Conservation (phyloP, 2,329 filamentous ascomycete genomes). For the Arachnomyces sp. region DNA sequence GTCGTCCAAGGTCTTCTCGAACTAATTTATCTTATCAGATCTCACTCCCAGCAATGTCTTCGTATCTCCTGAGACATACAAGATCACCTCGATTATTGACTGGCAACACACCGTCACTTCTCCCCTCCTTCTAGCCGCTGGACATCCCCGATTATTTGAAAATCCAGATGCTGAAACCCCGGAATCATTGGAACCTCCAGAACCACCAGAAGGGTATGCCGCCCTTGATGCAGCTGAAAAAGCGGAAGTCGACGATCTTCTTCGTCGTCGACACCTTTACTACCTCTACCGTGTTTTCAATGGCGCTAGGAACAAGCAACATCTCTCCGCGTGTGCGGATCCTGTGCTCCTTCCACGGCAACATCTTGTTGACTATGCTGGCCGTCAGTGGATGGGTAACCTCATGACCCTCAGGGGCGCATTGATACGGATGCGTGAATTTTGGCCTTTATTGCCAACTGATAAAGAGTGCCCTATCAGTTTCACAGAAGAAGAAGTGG, state of each 20-base stretch:
- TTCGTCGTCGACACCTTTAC: slow-evolving; percentile 6
- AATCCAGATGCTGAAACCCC: slow-evolving; percentile 9
- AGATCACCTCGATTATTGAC: slow-evolving; percentile 9
- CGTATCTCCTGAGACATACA: slow-evolving; percentile 5
- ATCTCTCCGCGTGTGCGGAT: slow-evolving; percentile 5
- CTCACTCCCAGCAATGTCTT: slow-evolving; percentile 10
- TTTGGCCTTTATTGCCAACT: slow-evolving; percentile 6
- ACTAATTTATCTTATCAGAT: background rate
- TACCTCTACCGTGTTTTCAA: slow-evolving; percentile 12
- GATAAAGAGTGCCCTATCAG: slow-evolving; percentile 5
- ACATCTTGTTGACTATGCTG: slow-evolving; percentile 8
- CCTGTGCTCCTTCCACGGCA: slow-evolving; percentile 3
- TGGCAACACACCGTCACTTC: slow-evolving; percentile 10
- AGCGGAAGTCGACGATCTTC: slow-evolving; percentile 7
- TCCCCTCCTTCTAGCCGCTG: slow-evolving; percentile 8
- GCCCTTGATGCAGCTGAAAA: slow-evolving; percentile 6
- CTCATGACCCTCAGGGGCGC: slow-evolving; percentile 7
- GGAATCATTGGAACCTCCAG: slow-evolving; percentile 3
- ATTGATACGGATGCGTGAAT: slow-evolving; percentile 6
- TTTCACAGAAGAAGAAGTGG: slow-evolving; percentile 7
- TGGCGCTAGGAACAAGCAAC: slow-evolving; percentile 8
- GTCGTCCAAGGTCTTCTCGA: too few species aligned
- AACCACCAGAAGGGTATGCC: slow-evolving; percentile 10
- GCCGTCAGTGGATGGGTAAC: slow-evolving; percentile 8
- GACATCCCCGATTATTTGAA: slow-evolving; percentile 9